Evolutionary conservation across 768 basidiomycete genomes (phyloP).

Genomic region (Boletus tylopilopsis): DNA sequence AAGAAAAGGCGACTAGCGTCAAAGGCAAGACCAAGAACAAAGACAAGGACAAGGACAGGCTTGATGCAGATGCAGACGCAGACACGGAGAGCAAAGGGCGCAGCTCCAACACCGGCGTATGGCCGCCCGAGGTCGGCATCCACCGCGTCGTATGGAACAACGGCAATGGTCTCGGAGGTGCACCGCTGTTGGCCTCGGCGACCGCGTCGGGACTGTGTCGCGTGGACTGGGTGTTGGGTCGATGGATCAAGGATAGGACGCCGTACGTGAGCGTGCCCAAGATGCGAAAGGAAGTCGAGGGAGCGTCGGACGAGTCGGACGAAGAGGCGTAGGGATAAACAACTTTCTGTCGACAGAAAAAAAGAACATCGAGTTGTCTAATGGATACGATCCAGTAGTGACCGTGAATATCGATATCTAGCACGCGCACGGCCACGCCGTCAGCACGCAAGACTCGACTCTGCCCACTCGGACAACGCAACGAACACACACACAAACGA

Average conservation of each 20-base stretch:
- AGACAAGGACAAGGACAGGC: constrained; percentile 13
- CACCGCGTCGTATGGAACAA: constrained; percentile 82
- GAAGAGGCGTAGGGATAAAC: constrained; percentile 24
- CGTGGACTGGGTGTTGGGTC: constrained; percentile 76
- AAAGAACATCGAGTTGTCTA: no score
- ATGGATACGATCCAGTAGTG: no score
- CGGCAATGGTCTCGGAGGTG: constrained; percentile 59
- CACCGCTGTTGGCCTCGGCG: constrained; percentile 66
- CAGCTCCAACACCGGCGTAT: constrained; percentile 56
- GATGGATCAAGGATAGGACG: constrained; percentile 62
- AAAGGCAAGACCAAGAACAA: constrained; percentile 31
- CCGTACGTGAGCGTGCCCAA: constrained; percentile 63
- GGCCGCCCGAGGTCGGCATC: constrained; percentile 76
- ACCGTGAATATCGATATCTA: no score
- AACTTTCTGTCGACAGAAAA: no score
- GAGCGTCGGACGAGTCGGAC: constrained; percentile 34
- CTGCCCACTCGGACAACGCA: no score
- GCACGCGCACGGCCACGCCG: no score
- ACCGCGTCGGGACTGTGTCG: constrained; percentile 84
- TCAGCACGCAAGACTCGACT: no score
- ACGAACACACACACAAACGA: neutral
- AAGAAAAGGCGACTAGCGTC: constrained; percentile 31
- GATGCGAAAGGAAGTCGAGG: constrained; percentile 56
- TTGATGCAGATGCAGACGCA: neutral
- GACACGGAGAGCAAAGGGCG: constrained; percentile 12